phyloP scores from a whole-genome alignment of 257 asterid genomes.

The Petunia secreta region DNA sequence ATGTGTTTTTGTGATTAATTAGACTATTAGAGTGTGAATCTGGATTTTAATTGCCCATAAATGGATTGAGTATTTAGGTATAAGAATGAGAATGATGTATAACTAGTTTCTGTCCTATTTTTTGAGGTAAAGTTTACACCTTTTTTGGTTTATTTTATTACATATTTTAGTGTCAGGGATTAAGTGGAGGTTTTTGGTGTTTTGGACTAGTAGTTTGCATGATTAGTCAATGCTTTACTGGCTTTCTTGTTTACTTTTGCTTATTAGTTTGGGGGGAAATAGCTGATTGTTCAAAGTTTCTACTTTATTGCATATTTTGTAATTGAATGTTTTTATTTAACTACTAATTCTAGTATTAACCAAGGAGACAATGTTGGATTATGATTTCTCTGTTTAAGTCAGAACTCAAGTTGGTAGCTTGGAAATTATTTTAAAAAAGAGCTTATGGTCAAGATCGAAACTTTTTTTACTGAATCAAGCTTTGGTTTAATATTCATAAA shows the following conservation, averaged over 20 bases:
- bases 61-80: not conserved
- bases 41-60: not conserved
- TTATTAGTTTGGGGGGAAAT: not conserved
- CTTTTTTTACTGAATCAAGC: not conserved
- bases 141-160: not conserved
- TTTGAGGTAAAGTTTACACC: not conserved
- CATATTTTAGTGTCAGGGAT: not conserved
- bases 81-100: too few species aligned
- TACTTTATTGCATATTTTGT: not conserved
- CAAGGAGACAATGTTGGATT: not conserved
- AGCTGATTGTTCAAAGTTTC: slow-evolving; percentile 2
- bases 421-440: not conserved
- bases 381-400: not conserved
- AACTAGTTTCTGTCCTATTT: not conserved
- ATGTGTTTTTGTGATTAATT: not conserved
- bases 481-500: not conserved
- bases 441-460: not conserved
- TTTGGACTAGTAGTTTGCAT: slow-evolving; percentile 15
- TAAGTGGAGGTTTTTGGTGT: not conserved
- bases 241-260: not conserved
- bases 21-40: not conserved
- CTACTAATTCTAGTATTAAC: not conserved
- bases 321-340: not conserved
- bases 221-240: not conserved
- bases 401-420: not conserved